Evolutionary conservation across 2,329 filamentous ascomycete species (phyloP), one percentile per base, ranked within the genome.

Genomic region (Paraconiothyrium sp.): DNA sequence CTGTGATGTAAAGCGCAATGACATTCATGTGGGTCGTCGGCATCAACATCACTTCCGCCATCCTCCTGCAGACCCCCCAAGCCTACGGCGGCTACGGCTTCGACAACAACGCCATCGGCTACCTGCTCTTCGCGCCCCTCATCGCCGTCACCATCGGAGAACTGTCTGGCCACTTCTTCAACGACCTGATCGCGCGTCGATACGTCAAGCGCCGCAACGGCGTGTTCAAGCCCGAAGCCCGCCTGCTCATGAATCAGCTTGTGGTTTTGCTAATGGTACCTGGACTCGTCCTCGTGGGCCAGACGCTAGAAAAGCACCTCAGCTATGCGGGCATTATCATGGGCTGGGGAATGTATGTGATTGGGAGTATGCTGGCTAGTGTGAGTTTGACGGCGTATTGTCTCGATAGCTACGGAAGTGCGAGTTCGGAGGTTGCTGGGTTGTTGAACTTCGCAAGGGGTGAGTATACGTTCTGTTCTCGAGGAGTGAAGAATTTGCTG

Each of bases 81-180:
- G 54, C 14, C 54, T 58, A 52, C 5, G 68, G 68, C 13, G 70
- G 70, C 14, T 73, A 73, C 55, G 67, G 67, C 43, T 72, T 70
- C 51, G 60, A 57, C 22, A 51, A 64, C 20, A 67, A 65, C 46
- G 68, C 68, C 11, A 61, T 74, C 34, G 74, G 76, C 8, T 69
- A 69, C 32, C 67, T 76, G n/a, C 76, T 73, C 64, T 69, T 78
- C 44, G 74, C 77, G 1, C 76, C 77, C 4, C 74, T 78, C 47
- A 68, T 79, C 34, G 77, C 74, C 9, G 76, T 75, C 43, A 30
- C 70, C 9, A 43, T 76, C 20, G 75, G 74, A 20, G 75, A 77
- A 59, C 35, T 69, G 37, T 78, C 73, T 64, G 76, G 77, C 48
- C 73, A 78, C 57, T 78, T 72, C 66, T 77, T 78, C 68, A 78